phyloP scores from a whole-genome alignment of 306 rosid species.

The Lathyrus aphaca region DNA sequence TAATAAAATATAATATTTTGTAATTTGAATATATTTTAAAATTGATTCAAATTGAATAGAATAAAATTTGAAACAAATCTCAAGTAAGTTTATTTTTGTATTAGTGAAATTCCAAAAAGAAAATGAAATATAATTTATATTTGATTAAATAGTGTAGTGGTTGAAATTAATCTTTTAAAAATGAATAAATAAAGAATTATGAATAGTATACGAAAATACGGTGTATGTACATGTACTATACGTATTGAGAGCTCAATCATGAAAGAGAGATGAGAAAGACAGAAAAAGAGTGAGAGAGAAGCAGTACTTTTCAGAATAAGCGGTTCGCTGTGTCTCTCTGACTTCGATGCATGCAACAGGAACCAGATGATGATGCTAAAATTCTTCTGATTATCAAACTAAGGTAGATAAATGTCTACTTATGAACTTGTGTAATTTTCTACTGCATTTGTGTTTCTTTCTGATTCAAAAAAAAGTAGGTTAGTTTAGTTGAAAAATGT shows the following conservation, averaged over 20 bases:
- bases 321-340: slow-evolving; percentile 49
- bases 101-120: too few relatives aligned
- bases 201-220: slow-evolving; percentile 12
- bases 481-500: slow-evolving; percentile 34
- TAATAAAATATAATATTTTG: too few relatives aligned
- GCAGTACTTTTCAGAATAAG: slow-evolving; percentile 41
- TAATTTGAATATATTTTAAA: too few relatives aligned
- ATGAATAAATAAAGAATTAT: neutral
- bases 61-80: too few relatives aligned
- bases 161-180: too few relatives aligned
- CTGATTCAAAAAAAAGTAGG: slow-evolving; percentile 50
- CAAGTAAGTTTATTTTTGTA: too few relatives aligned
- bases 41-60: too few relatives aligned
- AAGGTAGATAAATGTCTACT: neutral
- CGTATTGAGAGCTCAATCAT: slow-evolving; percentile 48
- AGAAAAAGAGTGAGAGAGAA: slow-evolving; percentile 39
- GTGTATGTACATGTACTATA: slow-evolving; percentile 20
- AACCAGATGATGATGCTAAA: slow-evolving; percentile 17
- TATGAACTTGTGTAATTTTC: slow-evolving; percentile 37
- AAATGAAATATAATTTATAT: too few relatives aligned
- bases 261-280: slow-evolving; percentile 42
- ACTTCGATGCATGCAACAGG: slow-evolving; percentile 50
- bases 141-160: too few relatives aligned
- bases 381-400: neutral
- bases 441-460: neutral